Conservation (phyloP, 169 alveolate species). For the Eimeria brunetti region DNA sequence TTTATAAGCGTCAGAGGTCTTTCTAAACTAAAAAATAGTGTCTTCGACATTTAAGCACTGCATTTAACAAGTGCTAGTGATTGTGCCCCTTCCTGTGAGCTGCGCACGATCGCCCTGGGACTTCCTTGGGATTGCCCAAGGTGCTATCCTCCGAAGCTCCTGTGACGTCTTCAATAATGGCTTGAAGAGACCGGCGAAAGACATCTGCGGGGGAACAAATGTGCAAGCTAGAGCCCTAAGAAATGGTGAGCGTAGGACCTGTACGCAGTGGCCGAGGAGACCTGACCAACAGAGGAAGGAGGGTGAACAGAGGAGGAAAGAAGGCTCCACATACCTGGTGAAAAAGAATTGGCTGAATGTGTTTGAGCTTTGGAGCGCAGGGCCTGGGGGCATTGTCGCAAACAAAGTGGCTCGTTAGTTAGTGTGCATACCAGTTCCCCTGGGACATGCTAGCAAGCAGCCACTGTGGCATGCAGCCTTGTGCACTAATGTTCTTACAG, state of each 20-base stretch:
- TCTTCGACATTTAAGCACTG: neutral
- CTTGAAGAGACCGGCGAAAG: conserved; percentile 48
- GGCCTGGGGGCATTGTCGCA: neutral
- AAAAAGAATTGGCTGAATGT: conserved; percentile 12
- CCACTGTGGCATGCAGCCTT: neutral
- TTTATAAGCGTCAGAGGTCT: neutral
- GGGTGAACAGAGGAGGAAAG: neutral
- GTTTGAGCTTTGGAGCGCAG: conserved; percentile 49
- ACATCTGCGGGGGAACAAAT: conserved; percentile 32
- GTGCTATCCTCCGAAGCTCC: neutral
- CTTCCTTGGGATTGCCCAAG: neutral
- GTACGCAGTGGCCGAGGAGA: neutral
- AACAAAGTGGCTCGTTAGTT: neutral
- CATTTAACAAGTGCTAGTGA: neutral
- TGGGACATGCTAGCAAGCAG: neutral
- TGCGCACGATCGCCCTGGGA: neutral
- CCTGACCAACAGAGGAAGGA: neutral
- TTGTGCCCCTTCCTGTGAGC: neutral
- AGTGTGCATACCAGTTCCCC: neutral
- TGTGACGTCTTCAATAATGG: conserved; percentile 19
- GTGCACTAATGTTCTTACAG: neutral
- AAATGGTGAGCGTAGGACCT: too few species aligned
- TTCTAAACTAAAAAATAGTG: neutral
- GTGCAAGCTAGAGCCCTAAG: neutral
- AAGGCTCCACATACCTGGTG: conserved; percentile 24